phyloP scores from a whole-genome alignment of 2,329 filamentous ascomycete species.

The Graphium sp. region DNA sequence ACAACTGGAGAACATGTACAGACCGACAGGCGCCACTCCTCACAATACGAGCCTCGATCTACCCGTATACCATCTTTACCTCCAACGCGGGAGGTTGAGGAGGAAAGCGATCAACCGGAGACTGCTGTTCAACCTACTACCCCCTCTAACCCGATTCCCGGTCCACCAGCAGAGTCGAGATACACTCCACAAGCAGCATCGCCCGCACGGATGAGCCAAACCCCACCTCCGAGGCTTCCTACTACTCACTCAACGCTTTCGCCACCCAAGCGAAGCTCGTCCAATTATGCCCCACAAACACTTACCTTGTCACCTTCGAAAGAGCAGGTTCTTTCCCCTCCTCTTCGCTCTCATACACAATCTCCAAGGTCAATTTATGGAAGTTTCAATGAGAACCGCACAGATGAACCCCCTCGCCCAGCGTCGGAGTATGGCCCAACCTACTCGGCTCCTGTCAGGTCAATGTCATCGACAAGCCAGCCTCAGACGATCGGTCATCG shows the following conservation, averaged over 20 bases:
- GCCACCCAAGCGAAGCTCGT: conserved; percentile 34
- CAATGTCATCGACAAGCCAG: conserved; percentile 2
- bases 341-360: conserved; percentile 43
- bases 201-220: conserved; percentile 27
- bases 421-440: too few relatives aligned
- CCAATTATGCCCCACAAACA: conserved; percentile 31
- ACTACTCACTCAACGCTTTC: conserved; percentile 27
- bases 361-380: conserved; percentile 35
- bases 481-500: conserved; percentile 17
- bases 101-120: conserved; percentile 25
- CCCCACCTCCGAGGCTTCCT: conserved; percentile 16
- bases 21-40: conserved; percentile 30
- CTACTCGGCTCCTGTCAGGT: conserved; percentile 3
- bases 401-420: conserved; percentile 28
- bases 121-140: conserved; percentile 9
- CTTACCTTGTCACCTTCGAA: conserved; percentile 11
- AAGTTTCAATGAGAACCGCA: conserved; percentile 13
- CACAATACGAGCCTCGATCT: conserved; percentile 35
- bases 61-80: conserved; percentile 41
- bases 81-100: conserved; percentile 44
- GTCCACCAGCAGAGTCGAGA: conserved; percentile 16
- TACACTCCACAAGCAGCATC: conserved; percentile 18
- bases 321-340: conserved; percentile 30
- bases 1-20: conserved; percentile 24
- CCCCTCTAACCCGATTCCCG: too few relatives aligned